Conservation (phyloP, 1,139 yeast genomes). For the Yamadazyma membranifaciens region DNA sequence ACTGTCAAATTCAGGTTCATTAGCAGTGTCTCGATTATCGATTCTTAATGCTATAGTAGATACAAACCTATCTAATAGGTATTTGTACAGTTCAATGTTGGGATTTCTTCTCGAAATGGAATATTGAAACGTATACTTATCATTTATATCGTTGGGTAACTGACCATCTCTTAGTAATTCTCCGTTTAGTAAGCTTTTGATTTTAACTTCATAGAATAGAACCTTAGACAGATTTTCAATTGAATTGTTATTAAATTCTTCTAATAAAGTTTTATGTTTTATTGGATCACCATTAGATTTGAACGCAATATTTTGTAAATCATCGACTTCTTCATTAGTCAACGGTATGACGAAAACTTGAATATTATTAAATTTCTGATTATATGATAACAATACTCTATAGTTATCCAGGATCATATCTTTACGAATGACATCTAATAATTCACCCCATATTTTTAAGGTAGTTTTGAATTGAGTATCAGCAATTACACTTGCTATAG, state of each 20-base stretch:
- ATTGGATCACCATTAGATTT: conserved; percentile 2
- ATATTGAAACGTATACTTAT: conserved; percentile 11
- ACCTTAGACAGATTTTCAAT: conserved; percentile 3
- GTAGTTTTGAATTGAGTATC: conserved; percentile 71
- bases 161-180: conserved; percentile 6
- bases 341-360: conserved; percentile 35
- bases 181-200: conserved; percentile 7
- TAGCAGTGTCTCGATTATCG: not conserved
- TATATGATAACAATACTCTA: conserved; percentile 25
- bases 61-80: not conserved
- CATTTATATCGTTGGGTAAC: conserved; percentile 9
- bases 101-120: conserved; percentile 10
- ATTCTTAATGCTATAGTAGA: not conserved
- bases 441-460: conserved; percentile 51
- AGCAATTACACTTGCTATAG: conserved; percentile 52
- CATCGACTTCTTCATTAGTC: conserved; percentile 21
- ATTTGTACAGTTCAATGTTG: not conserved
- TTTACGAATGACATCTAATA: conserved; percentile 41
- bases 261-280: conserved; percentile 6
- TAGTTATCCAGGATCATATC: conserved; percentile 27
- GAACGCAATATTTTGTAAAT: conserved; percentile 25
- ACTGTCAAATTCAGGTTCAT: too few species aligned
- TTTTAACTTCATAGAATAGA: conserved; percentile 9
- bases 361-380: conserved; percentile 14
- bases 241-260: conserved; percentile 9